Evolutionary conservation across 495 filamentous ascomycete species (phyloP), one percentile per base, ranked within the genome.

Genomic region (Aspergillus egyptiacus): DNA sequence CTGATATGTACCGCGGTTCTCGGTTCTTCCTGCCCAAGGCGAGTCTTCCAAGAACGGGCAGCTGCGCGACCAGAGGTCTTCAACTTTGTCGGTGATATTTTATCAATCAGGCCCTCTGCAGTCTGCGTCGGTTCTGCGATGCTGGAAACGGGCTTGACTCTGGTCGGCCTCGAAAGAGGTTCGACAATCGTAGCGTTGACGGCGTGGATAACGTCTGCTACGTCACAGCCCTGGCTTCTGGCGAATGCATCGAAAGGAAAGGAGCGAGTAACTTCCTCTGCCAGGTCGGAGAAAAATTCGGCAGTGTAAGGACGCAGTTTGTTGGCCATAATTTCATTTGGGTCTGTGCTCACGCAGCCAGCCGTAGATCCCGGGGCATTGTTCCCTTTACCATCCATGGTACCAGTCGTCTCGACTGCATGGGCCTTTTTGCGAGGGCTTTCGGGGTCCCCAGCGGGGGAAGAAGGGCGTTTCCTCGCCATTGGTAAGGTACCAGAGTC

Each of bases 161-260:
- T 17, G 10, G n/a, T 35, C 8, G 48, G 47, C 19, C 54, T 46
- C 0, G 43, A 40, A 9, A 61, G 55, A 15, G 59, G 57, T 0
- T 27, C 44, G n/a, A 59, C 8, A 33, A 60, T 48, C 5, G 60
- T 53, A 8, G 54, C 55, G 10, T 19, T 17, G 13, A 62, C 37
- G 3, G 55, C 61, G 7, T 53, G 25, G 3, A 50, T 6, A 14
- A 61, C 53, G 5, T 62, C 40, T 2, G 17, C 28, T 1, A 24
- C n/a, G 11, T 7, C 28, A 37, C 63, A 64, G 5, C 35, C 19
- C 20, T 62, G 52, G 11, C 20, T 13, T 6, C 48, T 22, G 2
- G 61, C 59, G 28, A 64, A 64, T 2, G 30, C 30, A 9, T 40
- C 15, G 15, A 57, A 46, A 2, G 61, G 61, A 23, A 66, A 66